phyloP scores from a whole-genome alignment of 176 grass and related monocot genomes.

The Leersia perrieri region DNA sequence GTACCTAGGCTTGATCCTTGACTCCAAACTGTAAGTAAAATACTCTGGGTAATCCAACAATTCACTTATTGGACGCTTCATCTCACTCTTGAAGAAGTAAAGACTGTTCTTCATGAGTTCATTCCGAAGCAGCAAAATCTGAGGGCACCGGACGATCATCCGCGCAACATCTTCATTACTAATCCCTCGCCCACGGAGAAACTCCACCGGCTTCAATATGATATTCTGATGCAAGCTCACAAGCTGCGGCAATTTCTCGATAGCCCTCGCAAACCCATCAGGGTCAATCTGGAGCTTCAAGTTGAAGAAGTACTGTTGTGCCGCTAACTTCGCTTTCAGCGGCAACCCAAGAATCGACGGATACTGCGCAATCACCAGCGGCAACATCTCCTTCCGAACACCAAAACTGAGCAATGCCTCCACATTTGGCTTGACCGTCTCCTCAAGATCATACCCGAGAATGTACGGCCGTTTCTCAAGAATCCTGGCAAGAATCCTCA shows the following conservation, averaged over 20 bases:
- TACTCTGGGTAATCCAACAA: conserved; percentile 83
- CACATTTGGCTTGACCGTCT: conserved; percentile 77
- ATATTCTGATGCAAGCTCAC: conserved; percentile 83
- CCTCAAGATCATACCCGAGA: conserved; percentile 84
- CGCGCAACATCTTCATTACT: conserved; percentile 58
- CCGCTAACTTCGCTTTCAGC: conserved; percentile 76
- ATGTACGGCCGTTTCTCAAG: conserved; percentile 86
- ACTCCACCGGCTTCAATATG: conserved; percentile 70
- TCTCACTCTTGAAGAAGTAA: conserved; percentile 90
- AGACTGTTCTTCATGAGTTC: conserved; percentile 91
- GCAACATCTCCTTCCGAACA: conserved; percentile 59
- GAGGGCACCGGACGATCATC: conserved; percentile 81
- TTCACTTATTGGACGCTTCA: conserved; percentile 73
- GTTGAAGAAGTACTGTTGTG: conserved; percentile 89
- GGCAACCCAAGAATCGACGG: conserved; percentile 75
- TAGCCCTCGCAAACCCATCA: conserved; percentile 54
- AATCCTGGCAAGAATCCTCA: conserved; percentile 75
- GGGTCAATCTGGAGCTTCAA: conserved; percentile 86
- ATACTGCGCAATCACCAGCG: conserved; percentile 67
- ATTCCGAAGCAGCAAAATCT: conserved; percentile 55
- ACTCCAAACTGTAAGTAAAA: conserved; percentile 94
- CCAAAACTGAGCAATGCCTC: conserved; percentile 75
- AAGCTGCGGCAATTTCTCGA: conserved; percentile 90
- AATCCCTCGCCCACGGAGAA: conserved; percentile 66
- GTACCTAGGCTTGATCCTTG: conserved; percentile 89